Conservation (phyloP, 78 protist species). For the Corallochytrium limacisporum region DNA sequence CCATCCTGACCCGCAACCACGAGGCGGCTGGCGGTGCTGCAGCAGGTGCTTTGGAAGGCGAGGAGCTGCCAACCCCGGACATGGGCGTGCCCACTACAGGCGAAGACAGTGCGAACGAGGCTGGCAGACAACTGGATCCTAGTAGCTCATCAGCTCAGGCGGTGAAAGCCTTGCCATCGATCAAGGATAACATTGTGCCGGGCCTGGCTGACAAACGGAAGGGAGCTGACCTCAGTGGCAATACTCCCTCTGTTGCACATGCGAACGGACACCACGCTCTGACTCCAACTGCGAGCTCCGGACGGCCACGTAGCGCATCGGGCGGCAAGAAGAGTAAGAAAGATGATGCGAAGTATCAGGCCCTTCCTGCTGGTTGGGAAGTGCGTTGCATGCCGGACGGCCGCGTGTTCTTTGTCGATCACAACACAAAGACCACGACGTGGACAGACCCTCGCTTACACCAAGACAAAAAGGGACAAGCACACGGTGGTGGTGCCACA, state of each 20-base stretch:
- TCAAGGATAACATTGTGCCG: too few species aligned
- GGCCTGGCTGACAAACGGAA: too few species aligned
- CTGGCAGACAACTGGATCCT: too few species aligned
- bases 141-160: too few species aligned
- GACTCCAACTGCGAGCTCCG: not conserved
- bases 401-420: slow-evolving; percentile 41
- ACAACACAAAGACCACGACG: slow-evolving; percentile 21
- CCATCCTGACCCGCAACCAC: not conserved
- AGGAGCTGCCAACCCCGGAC: too few species aligned
- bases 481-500: not conserved
- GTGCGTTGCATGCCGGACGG: slow-evolving; percentile 30
- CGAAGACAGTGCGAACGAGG: too few species aligned
- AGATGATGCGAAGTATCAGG: too few species aligned
- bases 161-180: too few species aligned
- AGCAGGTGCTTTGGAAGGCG: too few species aligned
- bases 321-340: too few species aligned
- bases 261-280: not conserved
- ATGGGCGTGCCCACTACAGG: too few species aligned
- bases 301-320: too few species aligned
- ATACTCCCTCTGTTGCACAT: not conserved
- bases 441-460: slow-evolving; percentile 24
- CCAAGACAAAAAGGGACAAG: not conserved
- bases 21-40: not conserved
- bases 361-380: slow-evolving; percentile 37
- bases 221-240: not conserved